Base-by-base conservation (phyloP, 2,329 filamentous ascomycete species). In the Monosporascus sp. region DNA sequence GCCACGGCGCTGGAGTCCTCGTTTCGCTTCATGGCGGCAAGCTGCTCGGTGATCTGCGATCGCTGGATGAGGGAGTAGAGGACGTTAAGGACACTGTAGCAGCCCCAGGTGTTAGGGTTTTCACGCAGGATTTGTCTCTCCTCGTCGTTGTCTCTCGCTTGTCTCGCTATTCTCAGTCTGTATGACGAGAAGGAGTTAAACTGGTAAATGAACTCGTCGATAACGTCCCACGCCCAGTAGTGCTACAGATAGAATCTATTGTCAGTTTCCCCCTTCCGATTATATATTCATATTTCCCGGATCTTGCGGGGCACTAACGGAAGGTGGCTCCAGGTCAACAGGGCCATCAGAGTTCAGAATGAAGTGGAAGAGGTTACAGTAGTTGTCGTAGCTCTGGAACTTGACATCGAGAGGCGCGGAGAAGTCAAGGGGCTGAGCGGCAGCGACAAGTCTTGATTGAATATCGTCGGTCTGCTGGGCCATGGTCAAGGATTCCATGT, bases 181-280 rank as follows among this genome's bases (percentile, higher is more conserved):
- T 97, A 97, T 59, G 91, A 91, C 73, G 91, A 97, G 82, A 99
- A 99, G 55, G 92, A 95, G 82, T 99, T 97, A 82, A 99, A 99
- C 75, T 99, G 94, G 81, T 99, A 99, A 77, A 99, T 97, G 80
- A 99, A 99, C 76, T 99, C 94, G 74, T 99, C 94, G 76, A 99
- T 97, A 64, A 97, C 93, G 73, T 99, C 94, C 94, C 94, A 99
- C 43, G 94, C 94, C 94, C 94, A 99, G 80, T 93, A 97, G 78
- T 96, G 95, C 91, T 97, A 71, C 45, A 26, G 4, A 41, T 36
- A 34, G 9, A 14, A 34, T 34, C 3, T 37, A 52, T 41, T 49
- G 65, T 68, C 43, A 64, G 51, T 22, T 64, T 40, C 19, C 38
- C 16, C 38, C 9, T n/a, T 20, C 19, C 17, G 7, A 40, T 20